A percentile compares a stretch with the other conserved stretches of the same genome.
These are phyloP conservation scores for Oemleria cerasiformis DNA, from an alignment of 306 rosid genomes.

Conservation along the genomic window DNA sequence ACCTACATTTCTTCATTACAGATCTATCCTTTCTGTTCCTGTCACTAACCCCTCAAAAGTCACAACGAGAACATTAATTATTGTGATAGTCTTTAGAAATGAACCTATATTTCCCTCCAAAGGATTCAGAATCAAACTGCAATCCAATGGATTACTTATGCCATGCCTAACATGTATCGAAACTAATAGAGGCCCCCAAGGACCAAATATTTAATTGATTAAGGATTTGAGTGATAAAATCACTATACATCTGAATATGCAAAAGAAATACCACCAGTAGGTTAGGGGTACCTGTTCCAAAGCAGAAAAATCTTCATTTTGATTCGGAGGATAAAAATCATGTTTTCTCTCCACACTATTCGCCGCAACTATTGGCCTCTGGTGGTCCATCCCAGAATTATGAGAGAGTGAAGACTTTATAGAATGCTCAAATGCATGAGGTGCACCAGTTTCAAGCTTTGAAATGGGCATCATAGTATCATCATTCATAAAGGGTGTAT, in stretches of 20 bases:
- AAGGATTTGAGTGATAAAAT: neutral
- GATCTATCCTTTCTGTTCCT: neutral
- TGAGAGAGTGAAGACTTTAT: slow-evolving; percentile 30
- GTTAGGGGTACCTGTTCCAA: slow-evolving; percentile 79
- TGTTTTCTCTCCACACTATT: slow-evolving; percentile 52
- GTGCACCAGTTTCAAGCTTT: slow-evolving; percentile 32
- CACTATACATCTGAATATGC: neutral
- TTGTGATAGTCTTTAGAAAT: neutral
- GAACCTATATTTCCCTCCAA: neutral
- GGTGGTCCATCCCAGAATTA: slow-evolving; percentile 35
- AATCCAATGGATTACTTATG: neutral
- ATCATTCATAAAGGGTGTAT: slow-evolving; percentile 41
- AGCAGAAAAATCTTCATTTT: slow-evolving; percentile 85
- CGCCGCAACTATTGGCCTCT: slow-evolving; percentile 38
- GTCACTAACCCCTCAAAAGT: neutral
- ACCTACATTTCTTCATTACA: slow-evolving; percentile 8
- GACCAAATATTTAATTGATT: neutral
- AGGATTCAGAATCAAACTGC: neutral
- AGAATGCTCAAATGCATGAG: slow-evolving; percentile 35
- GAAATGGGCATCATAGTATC: slow-evolving; percentile 37
- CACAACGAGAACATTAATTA: neutral
- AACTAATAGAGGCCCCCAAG: neutral
- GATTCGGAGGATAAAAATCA: slow-evolving; percentile 51
- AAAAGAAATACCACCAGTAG: slow-evolving; percentile 1
- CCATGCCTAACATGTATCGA: neutral